Base-by-base conservation (phyloP, 2,329 filamentous ascomycete species). In the Diaporthe eres region DNA sequence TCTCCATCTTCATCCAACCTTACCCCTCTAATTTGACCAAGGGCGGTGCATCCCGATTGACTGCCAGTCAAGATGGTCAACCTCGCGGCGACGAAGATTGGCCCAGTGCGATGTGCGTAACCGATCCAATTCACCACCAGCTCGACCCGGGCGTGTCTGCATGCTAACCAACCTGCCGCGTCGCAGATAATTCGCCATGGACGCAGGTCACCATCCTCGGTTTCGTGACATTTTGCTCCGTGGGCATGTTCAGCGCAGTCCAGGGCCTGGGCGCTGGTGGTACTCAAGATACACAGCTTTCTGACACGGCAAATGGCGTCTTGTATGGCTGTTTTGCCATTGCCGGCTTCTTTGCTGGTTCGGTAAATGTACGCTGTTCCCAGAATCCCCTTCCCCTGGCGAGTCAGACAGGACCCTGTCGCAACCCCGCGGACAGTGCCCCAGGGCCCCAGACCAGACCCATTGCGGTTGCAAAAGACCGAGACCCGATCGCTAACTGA, bases 181-280 rank as follows among this genome's bases (percentile, higher is more conserved):
- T 42, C 42, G 7, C 72, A 77, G 75, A 77, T 25, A 78, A 78
- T 44, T 78, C 77, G 74, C 77, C 77, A 75, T 79, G 78, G 77
- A 76, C 77, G 12, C 78, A 79, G 65, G 77, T 78, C 70, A 51
- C 75, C 73, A 78, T 80, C 39, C 75, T 80, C 31, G 78, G 78
- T 34, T 78, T 78, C 25, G 78, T 79, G 58, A 77, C 78, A 6
- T 80, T 80, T 51, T 80, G 77, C 74, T 79, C 78, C 17, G 78
- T 80, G 28, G 78, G 78, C 75, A 80, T 80, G 78, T 78, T 77
- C 51, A 78, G 76, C 44, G 78, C 78, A 47, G 74, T 80, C 22
- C 63, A 67, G 65, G 72, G 72, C 53, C 47, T 78, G 15, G 77
- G 77, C 60, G 77, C 77, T 31, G 76, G 77, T 77, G 77, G 77